A percentile compares a stretch with the other conserved stretches of the same genome.
Conservation (phyloP, 169 alveolate species). For the Eimeria acervulina region DNA sequence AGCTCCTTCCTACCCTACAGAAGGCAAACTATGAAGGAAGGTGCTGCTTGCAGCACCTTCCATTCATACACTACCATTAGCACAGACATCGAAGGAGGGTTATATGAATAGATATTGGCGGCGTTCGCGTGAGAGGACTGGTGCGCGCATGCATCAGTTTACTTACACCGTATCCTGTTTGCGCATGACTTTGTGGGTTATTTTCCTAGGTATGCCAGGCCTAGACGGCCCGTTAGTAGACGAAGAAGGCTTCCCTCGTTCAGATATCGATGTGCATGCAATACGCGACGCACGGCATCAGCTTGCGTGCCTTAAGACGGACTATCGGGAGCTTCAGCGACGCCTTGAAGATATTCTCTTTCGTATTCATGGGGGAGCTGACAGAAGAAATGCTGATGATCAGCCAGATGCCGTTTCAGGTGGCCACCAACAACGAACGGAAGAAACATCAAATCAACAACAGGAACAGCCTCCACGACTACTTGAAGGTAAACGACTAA, state of each 20-base stretch:
- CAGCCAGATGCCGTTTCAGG: background rate
- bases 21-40: background rate
- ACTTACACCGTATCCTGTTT: background rate
- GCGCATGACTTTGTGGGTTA: too few relatives aligned
- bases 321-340: slow-evolving; percentile 48
- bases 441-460: background rate
- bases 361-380: background rate
- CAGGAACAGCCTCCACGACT: background rate
- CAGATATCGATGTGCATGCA: slow-evolving; percentile 77
- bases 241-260: slow-evolving; percentile 78
- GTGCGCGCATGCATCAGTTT: background rate
- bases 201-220: slow-evolving; percentile 77
- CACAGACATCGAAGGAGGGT: background rate
- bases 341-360: slow-evolving; percentile 16
- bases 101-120: too few relatives aligned
- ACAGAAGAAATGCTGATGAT: background rate
- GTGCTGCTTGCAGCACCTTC: background rate
- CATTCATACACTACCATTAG: background rate
- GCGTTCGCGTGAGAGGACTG: background rate
- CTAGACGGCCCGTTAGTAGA: slow-evolving; percentile 66
- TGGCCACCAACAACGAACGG: background rate
- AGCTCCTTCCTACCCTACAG: background rate
- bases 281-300: slow-evolving; percentile 76
- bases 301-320: slow-evolving; percentile 71
- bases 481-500: background rate